Conservation (phyloP, 2,329 filamentous ascomycete genomes). For the Plenodomus lindquistii region DNA sequence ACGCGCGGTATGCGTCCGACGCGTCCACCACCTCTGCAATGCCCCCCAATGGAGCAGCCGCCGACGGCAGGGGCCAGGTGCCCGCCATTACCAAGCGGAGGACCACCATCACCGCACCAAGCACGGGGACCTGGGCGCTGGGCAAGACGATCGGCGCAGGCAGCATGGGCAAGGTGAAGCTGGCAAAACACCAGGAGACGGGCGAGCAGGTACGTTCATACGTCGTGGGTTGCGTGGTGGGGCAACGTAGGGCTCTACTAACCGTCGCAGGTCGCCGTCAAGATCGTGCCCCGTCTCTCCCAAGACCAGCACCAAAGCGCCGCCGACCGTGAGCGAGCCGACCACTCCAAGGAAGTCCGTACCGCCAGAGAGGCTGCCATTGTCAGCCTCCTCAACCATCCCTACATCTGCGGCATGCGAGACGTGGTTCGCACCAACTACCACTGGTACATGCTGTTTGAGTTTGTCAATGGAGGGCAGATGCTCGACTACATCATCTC, state of each 20-base stretch:
- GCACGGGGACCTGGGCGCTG: constrained; percentile 84
- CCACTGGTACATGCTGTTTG: constrained; percentile 99
- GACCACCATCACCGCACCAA: constrained; percentile 86
- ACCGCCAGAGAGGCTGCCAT: constrained; percentile 96
- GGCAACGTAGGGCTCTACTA: not conserved
- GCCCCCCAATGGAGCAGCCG: constrained; percentile 43
- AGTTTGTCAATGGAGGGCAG: constrained; percentile 97
- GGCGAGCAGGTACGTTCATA: constrained; percentile 75
- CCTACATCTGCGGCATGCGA: constrained; percentile 92
- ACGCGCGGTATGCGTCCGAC: constrained; percentile 53
- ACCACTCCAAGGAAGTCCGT: constrained; percentile 94
- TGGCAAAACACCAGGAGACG: constrained; percentile 86
- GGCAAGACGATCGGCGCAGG: constrained; percentile 97
- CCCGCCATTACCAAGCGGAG: constrained; percentile 50
- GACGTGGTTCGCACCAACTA: constrained; percentile 96
- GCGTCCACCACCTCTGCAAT: constrained; percentile 43
- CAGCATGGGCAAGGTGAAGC: constrained; percentile 98
- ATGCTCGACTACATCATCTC: constrained; percentile 99
- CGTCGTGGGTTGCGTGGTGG: not conserved
- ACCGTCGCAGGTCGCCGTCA: constrained; percentile 77
- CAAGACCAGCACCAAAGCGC: constrained; percentile 77
- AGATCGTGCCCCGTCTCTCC: constrained; percentile 91
- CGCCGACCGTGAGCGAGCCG: constrained; percentile 82
- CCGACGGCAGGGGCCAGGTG: constrained; percentile 31
- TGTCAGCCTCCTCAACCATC: constrained; percentile 89